Base-by-base conservation (phyloP, 208 protist genomes). In the Trypanosoma avium region DNA sequence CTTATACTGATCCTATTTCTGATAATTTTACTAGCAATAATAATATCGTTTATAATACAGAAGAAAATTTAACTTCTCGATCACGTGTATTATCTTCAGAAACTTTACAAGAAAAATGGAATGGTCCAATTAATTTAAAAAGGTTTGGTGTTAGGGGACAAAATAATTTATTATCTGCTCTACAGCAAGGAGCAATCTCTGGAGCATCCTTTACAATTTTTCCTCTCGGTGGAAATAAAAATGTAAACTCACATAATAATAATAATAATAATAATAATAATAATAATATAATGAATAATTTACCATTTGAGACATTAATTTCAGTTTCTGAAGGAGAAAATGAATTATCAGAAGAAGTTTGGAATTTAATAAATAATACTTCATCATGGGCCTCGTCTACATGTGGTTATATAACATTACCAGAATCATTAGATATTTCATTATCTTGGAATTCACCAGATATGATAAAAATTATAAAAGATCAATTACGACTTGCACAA, bases 401-500 rank as follows among this genome's bases (percentile, higher is more conserved):
- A 43, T 82, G 69, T 47, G 84, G 82, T 15, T 45, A 69, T 4
- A 75, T 89, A 46, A 73, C 77, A 29, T 58, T n/a, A n/a, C n/a
- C n/a, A n/a, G n/a, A n/a, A n/a, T n/a, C n/a, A n/a, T n/a, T n/a
- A n/a, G n/a, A n/a, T n/a, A n/a, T n/a, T n/a, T n/a, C 70, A 40
- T 8, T 43, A 22, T 47, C 47, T 38, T 95, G 86, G 86, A 46
- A 47, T 0, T 70, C 59, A 7, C 35, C 32, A 2, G 61, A 24
- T 42, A 27, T 70, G 32, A 73, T 65, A 10, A 47, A 27, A 22
- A 50, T 45, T 13, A 74, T 88, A 26, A 13, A 46, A 22, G 46
- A 73, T 52, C 82, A 92, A 73, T 74, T 95, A 27, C 73, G 87
- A 46, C 70, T 95, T 6, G 86, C 81, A 22, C 58, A 65, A 46